Percentiles rank a stretch among this genome's conserved stretches.
phyloP scores from a whole-genome alignment of 257 asterid genomes.

The Scutellaria baicalensis region DNA sequence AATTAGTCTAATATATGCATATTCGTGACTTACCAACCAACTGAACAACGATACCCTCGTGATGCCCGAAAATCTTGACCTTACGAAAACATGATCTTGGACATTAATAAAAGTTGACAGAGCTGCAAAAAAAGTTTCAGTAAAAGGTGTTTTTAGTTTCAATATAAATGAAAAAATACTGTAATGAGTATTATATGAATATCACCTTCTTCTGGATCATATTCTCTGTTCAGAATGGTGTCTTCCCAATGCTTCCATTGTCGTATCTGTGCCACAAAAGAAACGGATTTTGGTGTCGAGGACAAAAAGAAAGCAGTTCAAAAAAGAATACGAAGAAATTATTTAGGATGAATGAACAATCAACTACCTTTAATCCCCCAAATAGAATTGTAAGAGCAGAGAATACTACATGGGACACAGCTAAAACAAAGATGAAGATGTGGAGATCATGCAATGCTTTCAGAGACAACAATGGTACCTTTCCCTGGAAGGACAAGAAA shows the following conservation, averaged over 20 bases:
- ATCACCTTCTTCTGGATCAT: slow-evolving; percentile 32
- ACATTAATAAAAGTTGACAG: slow-evolving; percentile 23
- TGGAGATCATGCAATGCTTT: slow-evolving; percentile 71
- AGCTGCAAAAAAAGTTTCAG: slow-evolving; percentile 23
- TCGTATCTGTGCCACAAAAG: slow-evolving; percentile 22
- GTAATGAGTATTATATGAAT: not conserved
- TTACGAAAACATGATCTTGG: slow-evolving; percentile 47
- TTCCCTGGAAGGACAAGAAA: slow-evolving; percentile 26
- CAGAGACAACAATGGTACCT: slow-evolving; percentile 52
- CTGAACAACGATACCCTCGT: slow-evolving; percentile 30
- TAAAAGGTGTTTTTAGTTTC: not conserved
- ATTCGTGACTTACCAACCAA: slow-evolving; percentile 47
- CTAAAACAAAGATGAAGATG: slow-evolving; percentile 71
- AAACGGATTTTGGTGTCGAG: not conserved
- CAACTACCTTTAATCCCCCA: slow-evolving; percentile 53
- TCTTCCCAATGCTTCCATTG: slow-evolving; percentile 61
- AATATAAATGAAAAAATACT: not conserved
- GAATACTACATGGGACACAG: slow-evolving; percentile 55
- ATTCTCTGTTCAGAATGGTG: slow-evolving; percentile 12
- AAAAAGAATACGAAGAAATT: no score
- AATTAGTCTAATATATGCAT: not conserved
- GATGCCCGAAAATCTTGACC: slow-evolving; percentile 34
- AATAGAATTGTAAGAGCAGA: slow-evolving; percentile 58
- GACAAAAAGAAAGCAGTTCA: not conserved
- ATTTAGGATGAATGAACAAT: not conserved